These are phyloP conservation scores for Trichoderma cornu-damae DNA, from an alignment of 2,329 filamentous ascomycete genomes.

Conservation along the genomic window DNA sequence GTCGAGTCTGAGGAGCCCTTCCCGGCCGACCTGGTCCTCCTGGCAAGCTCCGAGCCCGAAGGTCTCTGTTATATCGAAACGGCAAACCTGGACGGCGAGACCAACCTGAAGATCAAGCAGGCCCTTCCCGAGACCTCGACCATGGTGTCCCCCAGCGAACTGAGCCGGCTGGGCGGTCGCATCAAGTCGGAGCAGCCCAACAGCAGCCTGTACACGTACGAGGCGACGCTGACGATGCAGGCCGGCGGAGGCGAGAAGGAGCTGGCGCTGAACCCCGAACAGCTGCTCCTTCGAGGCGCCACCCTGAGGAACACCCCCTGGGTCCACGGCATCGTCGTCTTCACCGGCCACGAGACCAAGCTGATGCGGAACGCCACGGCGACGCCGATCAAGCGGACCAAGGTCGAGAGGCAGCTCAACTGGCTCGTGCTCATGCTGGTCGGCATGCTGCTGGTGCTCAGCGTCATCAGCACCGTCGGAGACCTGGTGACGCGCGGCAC, in stretches of 20 bases:
- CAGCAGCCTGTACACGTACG: constrained; percentile 96
- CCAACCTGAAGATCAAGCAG: constrained; percentile 98
- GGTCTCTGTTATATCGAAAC: constrained; percentile 98
- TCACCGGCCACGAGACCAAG: constrained; percentile 91
- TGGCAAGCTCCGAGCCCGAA: constrained; percentile 94
- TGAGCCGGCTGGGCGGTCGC: constrained; percentile 79
- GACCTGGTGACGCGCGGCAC: constrained; percentile 75
- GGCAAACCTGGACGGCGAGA: constrained; percentile 94
- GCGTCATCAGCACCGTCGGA: constrained; percentile 84
- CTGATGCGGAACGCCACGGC: constrained; percentile 98
- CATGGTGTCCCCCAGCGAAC: constrained; percentile 78
- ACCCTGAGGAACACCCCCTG: constrained; percentile 94
- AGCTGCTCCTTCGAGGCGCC: constrained; percentile 85
- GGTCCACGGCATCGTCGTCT: constrained; percentile 94
- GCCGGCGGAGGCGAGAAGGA: constrained; percentile 90
- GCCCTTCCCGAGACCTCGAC: constrained; percentile 86
- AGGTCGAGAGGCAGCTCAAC: constrained; percentile 91
- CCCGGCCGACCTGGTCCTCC: constrained; percentile 83
- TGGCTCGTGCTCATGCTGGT: constrained; percentile 87
- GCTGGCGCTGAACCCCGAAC: constrained; percentile 81
- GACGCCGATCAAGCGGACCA: constrained; percentile 94
- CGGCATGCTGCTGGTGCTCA: constrained; percentile 74
- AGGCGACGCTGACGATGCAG: constrained; percentile 89
- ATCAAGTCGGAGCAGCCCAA: constrained; percentile 95
- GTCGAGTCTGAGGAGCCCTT: constrained; percentile 95